These are phyloP conservation scores for Allium fistulosum DNA, from an alignment of 106 monocot genomes.

Conservation along the genomic window DNA sequence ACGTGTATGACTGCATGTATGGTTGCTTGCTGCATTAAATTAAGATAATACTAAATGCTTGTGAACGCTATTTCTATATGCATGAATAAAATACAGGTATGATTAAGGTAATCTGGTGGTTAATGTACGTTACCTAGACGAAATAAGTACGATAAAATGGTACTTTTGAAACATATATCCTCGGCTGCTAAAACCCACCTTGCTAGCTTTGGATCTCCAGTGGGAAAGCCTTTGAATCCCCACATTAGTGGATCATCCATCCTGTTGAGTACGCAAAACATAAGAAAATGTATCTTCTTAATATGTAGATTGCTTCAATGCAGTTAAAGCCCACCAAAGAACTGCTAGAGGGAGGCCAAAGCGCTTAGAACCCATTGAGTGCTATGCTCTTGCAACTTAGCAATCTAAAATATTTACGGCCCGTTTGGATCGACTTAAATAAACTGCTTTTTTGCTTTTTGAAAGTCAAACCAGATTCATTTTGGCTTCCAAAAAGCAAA, in stretches of 20 bases:
- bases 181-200: slow-evolving; percentile 94
- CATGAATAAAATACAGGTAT: not conserved
- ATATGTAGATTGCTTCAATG: not conserved
- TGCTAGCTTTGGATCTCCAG: slow-evolving; percentile 66
- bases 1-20: not conserved
- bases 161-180: slow-evolving; percentile 96
- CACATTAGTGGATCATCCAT: slow-evolving; percentile 97
- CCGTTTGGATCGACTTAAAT: too few relatives aligned
- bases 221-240: slow-evolving; percentile 92
- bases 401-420: too few relatives aligned
- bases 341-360: not conserved
- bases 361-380: too few relatives aligned
- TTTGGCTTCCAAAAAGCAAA: too few relatives aligned
- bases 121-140: slow-evolving; percentile 50
- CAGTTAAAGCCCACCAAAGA: not conserved
- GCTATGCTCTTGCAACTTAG: too few relatives aligned
- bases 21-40: not conserved
- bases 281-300: not conserved
- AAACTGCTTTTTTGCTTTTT: too few relatives aligned
- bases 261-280: slow-evolving; percentile 32
- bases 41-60: not conserved
- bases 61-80: not conserved
- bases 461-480: too few relatives aligned
- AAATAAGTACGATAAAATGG: slow-evolving; percentile 74
- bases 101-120: not conserved